Percentiles rank a stretch among this genome's conserved stretches.
phyloP scores from a whole-genome alignment of 2,329 filamentous ascomycete species.

The Aschersonia sp. region DNA sequence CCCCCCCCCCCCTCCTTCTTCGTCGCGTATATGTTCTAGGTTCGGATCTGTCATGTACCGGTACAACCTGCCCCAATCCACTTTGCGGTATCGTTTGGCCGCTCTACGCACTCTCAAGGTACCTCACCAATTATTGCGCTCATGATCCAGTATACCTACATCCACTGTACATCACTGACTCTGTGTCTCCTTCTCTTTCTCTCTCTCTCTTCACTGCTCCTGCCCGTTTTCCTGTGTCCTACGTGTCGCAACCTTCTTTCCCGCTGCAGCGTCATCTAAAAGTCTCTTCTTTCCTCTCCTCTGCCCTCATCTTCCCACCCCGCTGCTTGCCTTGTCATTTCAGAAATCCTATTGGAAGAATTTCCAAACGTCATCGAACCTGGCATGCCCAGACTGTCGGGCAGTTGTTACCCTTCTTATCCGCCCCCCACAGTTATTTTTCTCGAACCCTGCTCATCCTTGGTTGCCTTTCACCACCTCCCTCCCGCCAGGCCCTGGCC shows the following conservation, averaged over 20 bases:
- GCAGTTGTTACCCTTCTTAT: conserved; percentile 1
- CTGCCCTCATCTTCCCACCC: not conserved
- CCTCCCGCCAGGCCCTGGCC: conserved; percentile 2
- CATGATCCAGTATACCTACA: conserved; percentile 1
- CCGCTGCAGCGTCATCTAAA: not conserved
- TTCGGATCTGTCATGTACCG: conserved; percentile 1
- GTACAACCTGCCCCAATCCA: conserved; percentile 1
- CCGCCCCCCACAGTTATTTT: conserved; percentile 6
- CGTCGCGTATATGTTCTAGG: conserved; percentile 1
- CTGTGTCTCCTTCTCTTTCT: not conserved
- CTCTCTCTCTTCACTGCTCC: not conserved
- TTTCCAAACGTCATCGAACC: not conserved
- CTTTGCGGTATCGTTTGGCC: conserved; percentile 5
- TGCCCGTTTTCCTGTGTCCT: not conserved
- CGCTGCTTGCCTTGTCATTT: not conserved
- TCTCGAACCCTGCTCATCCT: conserved; percentile 5
- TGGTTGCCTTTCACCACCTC: conserved; percentile 6
- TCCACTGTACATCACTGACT: not conserved
- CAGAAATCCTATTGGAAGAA: conserved; percentile 1
- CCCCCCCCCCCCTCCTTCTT: not conserved
- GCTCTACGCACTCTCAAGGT: not conserved
- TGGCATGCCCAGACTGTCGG: not conserved
- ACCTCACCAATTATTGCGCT: conserved; percentile 5
- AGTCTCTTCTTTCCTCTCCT: not conserved
- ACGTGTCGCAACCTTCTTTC: not conserved